Percentiles rank a stretch among this genome's conserved stretches.
These are phyloP conservation scores for Chaetomium fimeti DNA, from an alignment of 495 filamentous ascomycete species.

Conservation along the genomic window DNA sequence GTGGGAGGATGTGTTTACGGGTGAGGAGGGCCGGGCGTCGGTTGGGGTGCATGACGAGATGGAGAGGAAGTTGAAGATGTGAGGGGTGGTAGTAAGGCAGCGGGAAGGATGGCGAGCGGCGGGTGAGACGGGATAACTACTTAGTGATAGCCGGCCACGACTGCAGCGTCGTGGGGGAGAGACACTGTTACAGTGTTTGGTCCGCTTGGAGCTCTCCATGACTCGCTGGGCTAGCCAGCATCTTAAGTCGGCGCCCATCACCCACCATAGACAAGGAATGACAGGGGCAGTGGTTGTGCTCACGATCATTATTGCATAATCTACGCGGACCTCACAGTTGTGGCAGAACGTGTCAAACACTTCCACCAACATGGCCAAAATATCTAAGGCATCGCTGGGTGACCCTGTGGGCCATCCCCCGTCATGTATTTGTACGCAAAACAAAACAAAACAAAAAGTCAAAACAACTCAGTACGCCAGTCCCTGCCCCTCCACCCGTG, in stretches of 20 bases:
- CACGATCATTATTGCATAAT: not conserved
- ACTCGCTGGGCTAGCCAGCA: not conserved
- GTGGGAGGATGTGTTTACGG: conserved; percentile 91
- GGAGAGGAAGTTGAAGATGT: conserved; percentile 74
- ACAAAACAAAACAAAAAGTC: too few relatives aligned
- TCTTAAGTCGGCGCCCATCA: not conserved
- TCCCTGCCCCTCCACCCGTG: conserved; percentile 6
- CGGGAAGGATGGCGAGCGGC: not conserved
- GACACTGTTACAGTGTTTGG: not conserved
- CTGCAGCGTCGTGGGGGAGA: not conserved
- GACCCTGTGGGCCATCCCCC: not conserved
- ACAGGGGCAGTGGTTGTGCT: not conserved
- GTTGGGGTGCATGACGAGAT: conserved; percentile 86
- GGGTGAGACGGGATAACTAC: not conserved
- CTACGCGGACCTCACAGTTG: not conserved
- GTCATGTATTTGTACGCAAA: conserved; percentile 12
- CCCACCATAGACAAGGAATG: not conserved
- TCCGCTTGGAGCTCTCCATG: not conserved
- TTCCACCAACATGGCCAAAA: not conserved
- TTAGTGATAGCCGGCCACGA: not conserved
- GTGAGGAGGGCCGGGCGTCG: conserved; percentile 64
- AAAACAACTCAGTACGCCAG: conserved; percentile 12
- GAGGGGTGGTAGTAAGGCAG: conserved; percentile 9
- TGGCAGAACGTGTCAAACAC: not conserved
- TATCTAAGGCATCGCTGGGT: conserved; percentile 7